phyloP scores from a whole-genome alignment of 2,329 filamentous ascomycete genomes.

The Annulohypoxylon truncatum region DNA sequence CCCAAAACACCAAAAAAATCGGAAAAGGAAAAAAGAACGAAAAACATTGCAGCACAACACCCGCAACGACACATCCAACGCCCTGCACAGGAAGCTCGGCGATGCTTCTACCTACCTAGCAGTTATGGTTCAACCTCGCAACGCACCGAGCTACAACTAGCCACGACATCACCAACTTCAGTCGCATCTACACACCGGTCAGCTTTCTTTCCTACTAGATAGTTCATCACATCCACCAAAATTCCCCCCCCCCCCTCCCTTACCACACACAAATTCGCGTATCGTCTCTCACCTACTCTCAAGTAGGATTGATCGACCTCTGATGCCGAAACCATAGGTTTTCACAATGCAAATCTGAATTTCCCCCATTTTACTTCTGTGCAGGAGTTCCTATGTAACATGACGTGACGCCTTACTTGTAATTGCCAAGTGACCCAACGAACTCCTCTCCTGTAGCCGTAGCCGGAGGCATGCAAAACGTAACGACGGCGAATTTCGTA shows the following conservation, averaged over 20 bases:
- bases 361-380: background rate
- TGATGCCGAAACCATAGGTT: background rate
- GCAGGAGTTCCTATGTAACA: background rate
- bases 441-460: background rate
- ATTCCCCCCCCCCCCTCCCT: background rate
- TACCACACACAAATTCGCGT: background rate
- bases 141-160: background rate
- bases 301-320: background rate
- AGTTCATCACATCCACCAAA: background rate
- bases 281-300: background rate
- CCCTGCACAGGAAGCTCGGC: too few species aligned
- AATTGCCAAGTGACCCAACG: constrained; percentile 12
- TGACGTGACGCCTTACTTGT: constrained; percentile 12
- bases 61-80: too few species aligned
- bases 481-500: constrained; percentile 11
- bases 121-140: background rate
- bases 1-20: too few species aligned
- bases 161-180: background rate
- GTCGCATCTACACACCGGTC: too few species aligned
- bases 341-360: background rate
- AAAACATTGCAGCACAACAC: too few species aligned
- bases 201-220: background rate
- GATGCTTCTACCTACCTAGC: background rate
- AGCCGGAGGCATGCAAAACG: constrained; percentile 17
- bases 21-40: too few species aligned